phyloP scores from a whole-genome alignment of 768 basidiomycete species.

The Mycena vitilis region DNA sequence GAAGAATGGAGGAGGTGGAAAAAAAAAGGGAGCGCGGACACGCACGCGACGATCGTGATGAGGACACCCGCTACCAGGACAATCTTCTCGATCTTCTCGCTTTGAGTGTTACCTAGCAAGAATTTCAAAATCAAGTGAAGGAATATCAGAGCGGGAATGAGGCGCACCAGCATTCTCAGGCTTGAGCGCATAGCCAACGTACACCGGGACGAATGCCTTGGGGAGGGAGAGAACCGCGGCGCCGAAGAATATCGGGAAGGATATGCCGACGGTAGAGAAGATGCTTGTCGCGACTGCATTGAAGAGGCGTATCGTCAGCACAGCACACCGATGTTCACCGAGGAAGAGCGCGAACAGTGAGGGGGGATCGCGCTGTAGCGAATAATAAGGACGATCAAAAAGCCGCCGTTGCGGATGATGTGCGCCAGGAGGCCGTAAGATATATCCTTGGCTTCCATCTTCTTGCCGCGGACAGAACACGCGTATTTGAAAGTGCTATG shows the following conservation, averaged over 20 bases:
- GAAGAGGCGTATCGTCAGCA: background rate
- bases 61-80: conserved; percentile 75
- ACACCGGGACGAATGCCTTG: conserved; percentile 91
- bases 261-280: conserved; percentile 90
- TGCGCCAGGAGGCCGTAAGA: conserved; percentile 70
- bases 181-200: conserved; percentile 83
- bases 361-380: conserved; percentile 86
- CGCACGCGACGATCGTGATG: conserved; percentile 81
- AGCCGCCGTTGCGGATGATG: conserved; percentile 88
- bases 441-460: conserved; percentile 69
- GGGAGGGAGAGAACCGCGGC: conserved; percentile 88
- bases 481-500: conserved; percentile 79
- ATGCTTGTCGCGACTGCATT: conserved; percentile 83
- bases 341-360: conserved; percentile 67
- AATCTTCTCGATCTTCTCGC: conserved; percentile 73
- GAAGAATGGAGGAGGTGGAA: conserved; percentile 37
- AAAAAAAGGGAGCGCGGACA: conserved; percentile 80
- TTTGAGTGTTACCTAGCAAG: background rate
- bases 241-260: conserved; percentile 75
- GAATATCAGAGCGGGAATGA: conserved; percentile 47
- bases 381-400: conserved; percentile 81
- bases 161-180: conserved; percentile 51
- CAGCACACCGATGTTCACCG: background rate
- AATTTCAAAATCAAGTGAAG: background rate
- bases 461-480: conserved; percentile 78